Percentiles rank a stretch among this genome's conserved stretches.
Conservation (phyloP, 192 early-diverging fungal species). For the Pilaira anomala region DNA sequence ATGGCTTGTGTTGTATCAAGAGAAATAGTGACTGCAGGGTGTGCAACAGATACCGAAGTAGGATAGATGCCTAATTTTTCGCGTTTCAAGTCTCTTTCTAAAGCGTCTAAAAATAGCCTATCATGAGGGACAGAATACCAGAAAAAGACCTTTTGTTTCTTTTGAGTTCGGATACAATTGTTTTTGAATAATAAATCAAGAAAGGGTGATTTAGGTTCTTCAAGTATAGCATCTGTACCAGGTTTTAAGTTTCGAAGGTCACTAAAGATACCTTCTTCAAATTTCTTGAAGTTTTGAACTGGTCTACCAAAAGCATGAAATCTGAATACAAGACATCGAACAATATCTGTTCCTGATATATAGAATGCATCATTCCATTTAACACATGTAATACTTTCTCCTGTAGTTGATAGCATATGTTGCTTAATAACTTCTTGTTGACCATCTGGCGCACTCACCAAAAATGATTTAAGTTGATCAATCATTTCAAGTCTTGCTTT, state of each 20-base stretch:
- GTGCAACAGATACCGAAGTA: conserved; percentile 67
- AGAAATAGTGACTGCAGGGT: conserved; percentile 62
- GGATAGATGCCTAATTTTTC: conserved; percentile 82
- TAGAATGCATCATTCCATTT: conserved; percentile 87
- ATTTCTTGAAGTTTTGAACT: conserved; percentile 89
- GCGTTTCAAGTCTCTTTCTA: conserved; percentile 93
- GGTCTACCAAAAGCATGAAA: conserved; percentile 88
- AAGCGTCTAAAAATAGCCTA: conserved; percentile 89
- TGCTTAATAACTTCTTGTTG: conserved; percentile 52
- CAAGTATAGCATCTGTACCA: conserved; percentile 84
- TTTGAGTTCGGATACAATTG: conserved; percentile 95
- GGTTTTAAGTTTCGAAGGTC: conserved; percentile 95
- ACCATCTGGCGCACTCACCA: conserved; percentile 60
- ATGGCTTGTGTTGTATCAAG: conserved; percentile 56
- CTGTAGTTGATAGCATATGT: conserved; percentile 64
- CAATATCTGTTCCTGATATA: conserved; percentile 97
- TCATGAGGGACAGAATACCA: conserved; percentile 98
- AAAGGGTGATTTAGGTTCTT: conserved; percentile 90
- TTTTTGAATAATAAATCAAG: conserved; percentile 92
- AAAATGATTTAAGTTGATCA: conserved; percentile 50
- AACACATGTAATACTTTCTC: conserved; percentile 89
- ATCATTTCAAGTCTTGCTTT: conserved; percentile 35
- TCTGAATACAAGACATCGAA: conserved; percentile 85
- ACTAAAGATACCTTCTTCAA: conserved; percentile 97
- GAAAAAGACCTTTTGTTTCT: conserved; percentile 98